phyloP scores from a whole-genome alignment of 306 rosid species.

The Pterocarpus macrocarpus region DNA sequence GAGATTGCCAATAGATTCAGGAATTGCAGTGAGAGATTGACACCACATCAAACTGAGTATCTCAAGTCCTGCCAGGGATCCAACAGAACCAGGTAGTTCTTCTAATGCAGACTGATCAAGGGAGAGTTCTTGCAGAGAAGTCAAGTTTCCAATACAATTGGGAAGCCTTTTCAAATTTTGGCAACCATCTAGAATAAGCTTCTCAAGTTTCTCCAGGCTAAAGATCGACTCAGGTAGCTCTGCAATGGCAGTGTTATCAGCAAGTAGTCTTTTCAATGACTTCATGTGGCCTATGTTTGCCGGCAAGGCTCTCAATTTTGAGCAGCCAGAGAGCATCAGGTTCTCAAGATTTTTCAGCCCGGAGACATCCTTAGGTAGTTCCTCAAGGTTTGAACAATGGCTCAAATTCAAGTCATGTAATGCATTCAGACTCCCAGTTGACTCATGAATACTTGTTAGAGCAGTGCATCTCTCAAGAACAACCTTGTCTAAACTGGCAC shows the following conservation, averaged over 20 bases:
- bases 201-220: slow-evolving; percentile 58
- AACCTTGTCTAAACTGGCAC: slow-evolving; percentile 59
- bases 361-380: slow-evolving; percentile 64
- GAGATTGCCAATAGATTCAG: slow-evolving; percentile 60
- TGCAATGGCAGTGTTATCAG: slow-evolving; percentile 53
- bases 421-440: slow-evolving; percentile 55
- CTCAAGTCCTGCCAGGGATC: slow-evolving; percentile 65
- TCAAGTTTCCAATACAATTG: slow-evolving; percentile 55
- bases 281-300: slow-evolving; percentile 52
- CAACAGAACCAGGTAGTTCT: slow-evolving; percentile 63
- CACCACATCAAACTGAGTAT: slow-evolving; percentile 58
- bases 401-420: slow-evolving; percentile 61
- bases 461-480: slow-evolving; percentile 55
- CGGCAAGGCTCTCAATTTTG: slow-evolving; percentile 58
- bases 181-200: slow-evolving; percentile 58
- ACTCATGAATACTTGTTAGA: slow-evolving; percentile 59
- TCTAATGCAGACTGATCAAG: slow-evolving; percentile 54
- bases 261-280: slow-evolving; percentile 58
- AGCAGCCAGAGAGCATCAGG: slow-evolving; percentile 60
- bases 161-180: slow-evolving; percentile 54
- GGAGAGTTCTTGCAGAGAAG: slow-evolving; percentile 61
- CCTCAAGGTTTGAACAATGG: slow-evolving; percentile 50
- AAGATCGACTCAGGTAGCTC: slow-evolving; percentile 64
- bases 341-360: slow-evolving; percentile 64
- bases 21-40: slow-evolving; percentile 57